Evolutionary conservation across 768 basidiomycete species (phyloP), one percentile per base, ranked within the genome.

Genomic region (Candolleomyces aberdarensis): DNA sequence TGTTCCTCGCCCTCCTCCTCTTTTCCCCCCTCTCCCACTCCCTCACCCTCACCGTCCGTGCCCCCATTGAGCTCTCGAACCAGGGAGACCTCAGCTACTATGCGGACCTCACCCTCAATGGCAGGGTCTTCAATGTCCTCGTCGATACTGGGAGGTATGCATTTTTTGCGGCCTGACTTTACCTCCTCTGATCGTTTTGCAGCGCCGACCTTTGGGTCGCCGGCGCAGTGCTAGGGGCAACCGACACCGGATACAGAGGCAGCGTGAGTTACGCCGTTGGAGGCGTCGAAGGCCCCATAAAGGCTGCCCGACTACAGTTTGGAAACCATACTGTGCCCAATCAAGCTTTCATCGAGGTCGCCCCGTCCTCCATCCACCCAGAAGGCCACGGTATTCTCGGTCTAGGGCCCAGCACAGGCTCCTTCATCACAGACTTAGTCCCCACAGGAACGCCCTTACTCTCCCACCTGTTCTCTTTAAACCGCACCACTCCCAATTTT

Each of bases 151-250:
- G 80, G 43, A 81, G 80, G 80, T 81, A 31, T 58, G 26, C 13
- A 40, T 4, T 19, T 19, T 50, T 57, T 58, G 19, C 20, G 26
- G 36, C 36, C 36, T 36, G 36, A 36, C 36, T 10, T 15, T 36
- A 13, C 29, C 17, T 9, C 36, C 26, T 11, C 15, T 29, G 22
- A 48, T 56, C 32, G 40, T 22, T 53, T 50, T 41, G 10, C 54
- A 89, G 87, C 62, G 87, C 87, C 15, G 88, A 90, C 67, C 70
- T 88, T 8, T 88, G 84, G 81, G 80, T 88, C 5, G 78, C 81
- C 10, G 77, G 78, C 32, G 60, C 60, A 56, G 78, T 86, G 7
- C 71, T 73, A 11, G 69, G 69, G 41, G 78, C 78, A 39, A 74
- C 64, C 17, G 64, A 71, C 26, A 78, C 81, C 41, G 78, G 76